phyloP scores from a whole-genome alignment of 148 eudicot species.

The Persicaria maculosa region DNA sequence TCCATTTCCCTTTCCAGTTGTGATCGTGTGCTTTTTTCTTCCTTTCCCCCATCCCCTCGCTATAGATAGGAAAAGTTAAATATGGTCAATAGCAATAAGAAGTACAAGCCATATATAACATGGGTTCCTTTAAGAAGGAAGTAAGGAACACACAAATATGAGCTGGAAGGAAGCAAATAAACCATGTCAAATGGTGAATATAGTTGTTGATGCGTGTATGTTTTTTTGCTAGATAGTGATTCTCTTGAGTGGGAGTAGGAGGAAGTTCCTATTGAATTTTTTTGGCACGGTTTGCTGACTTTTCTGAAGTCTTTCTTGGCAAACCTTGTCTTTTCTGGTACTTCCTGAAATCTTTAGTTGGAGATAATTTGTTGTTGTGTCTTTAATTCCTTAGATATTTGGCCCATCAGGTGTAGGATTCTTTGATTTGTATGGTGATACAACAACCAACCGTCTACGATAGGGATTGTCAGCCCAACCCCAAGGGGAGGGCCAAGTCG shows the following conservation, averaged over 20 bases:
- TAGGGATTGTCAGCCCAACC: too few relatives aligned
- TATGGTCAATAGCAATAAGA: too few relatives aligned
- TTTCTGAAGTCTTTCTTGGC: neutral
- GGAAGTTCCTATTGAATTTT: neutral
- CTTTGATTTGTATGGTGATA: neutral
- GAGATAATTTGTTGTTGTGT: neutral
- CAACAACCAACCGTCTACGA: too few relatives aligned
- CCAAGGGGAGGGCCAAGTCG: too few relatives aligned
- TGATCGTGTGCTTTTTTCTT: neutral
- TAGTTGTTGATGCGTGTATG: too few relatives aligned
- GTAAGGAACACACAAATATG: too few relatives aligned
- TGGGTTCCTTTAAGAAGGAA: too few relatives aligned
- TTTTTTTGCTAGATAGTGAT: neutral
- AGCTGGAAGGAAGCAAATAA: too few relatives aligned
- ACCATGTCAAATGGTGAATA: too few relatives aligned
- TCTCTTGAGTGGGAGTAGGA: neutral
- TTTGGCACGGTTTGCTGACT: neutral
- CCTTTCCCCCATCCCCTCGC: too few relatives aligned
- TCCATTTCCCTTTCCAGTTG: neutral
- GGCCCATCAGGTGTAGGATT: neutral
- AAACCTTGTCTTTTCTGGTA: neutral
- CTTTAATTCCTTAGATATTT: neutral
- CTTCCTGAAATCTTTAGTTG: neutral
- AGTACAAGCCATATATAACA: too few relatives aligned
- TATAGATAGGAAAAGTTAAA: too few relatives aligned